Conservation (phyloP, 768 basidiomycete genomes). For the Boletus insuetus region DNA sequence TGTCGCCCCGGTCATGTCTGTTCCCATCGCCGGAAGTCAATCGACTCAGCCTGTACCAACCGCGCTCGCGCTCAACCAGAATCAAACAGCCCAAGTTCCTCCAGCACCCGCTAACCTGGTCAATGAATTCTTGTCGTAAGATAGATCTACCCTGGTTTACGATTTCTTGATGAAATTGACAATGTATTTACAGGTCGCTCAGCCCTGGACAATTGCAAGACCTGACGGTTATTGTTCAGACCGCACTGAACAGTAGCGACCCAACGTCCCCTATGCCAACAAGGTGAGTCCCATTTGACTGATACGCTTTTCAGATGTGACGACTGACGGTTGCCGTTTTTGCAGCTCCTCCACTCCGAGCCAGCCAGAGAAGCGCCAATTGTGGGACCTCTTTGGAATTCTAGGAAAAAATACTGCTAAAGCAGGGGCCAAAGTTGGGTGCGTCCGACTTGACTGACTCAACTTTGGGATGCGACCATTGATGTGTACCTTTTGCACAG, state of each 20-base stretch:
- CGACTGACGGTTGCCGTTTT: not conserved
- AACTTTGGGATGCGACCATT: not conserved
- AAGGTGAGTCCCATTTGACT: not conserved
- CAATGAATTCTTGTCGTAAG: not conserved
- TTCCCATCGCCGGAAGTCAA: not conserved
- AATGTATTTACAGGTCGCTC: not conserved
- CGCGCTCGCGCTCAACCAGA: not conserved
- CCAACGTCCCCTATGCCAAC: not conserved
- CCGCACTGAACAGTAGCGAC: not conserved
- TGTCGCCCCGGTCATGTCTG: slow-evolving; percentile 3
- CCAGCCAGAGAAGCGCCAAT: not conserved
- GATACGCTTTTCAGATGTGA: not conserved
- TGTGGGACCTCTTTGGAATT: not conserved
- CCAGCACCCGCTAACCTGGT: not conserved
- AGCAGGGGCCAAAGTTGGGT: not conserved
- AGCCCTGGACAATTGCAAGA: not conserved
- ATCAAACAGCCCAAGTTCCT: not conserved
- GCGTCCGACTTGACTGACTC: not conserved
- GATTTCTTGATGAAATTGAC: not conserved
- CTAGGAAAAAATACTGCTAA: not conserved
- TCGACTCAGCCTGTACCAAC: not conserved
- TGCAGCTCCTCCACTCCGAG: not conserved
- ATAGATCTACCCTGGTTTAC: not conserved
- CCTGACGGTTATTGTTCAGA: not conserved
- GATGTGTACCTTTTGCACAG: no score